Conservation (phyloP, 768 basidiomycete genomes). For the Pleurotus tuber-regium region DNA sequence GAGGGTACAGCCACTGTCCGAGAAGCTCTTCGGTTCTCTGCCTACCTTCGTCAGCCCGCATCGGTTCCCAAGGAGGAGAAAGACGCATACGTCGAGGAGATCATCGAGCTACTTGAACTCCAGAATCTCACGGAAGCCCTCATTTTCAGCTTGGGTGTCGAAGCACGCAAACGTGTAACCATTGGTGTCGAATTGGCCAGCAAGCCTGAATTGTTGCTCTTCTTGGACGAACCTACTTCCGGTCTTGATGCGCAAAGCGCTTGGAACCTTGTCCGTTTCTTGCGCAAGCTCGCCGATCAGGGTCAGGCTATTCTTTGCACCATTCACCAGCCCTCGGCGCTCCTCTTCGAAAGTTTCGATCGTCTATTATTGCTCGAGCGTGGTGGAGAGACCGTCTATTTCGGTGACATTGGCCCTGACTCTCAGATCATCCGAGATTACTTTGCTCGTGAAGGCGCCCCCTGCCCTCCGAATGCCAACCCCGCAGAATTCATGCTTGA, state of each 20-base stretch:
- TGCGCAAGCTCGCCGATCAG: slow-evolving; percentile 78
- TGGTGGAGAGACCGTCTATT: slow-evolving; percentile 93
- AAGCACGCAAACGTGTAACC: slow-evolving; percentile 81
- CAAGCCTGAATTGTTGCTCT: slow-evolving; percentile 76
- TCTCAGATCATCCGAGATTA: slow-evolving; percentile 69
- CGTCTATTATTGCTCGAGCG: slow-evolving; percentile 63
- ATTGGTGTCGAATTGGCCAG: slow-evolving; percentile 91
- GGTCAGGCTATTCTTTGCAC: slow-evolving; percentile 91
- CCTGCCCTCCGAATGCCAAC: slow-evolving; percentile 75
- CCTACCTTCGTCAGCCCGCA: slow-evolving; percentile 77
- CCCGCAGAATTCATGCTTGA: slow-evolving; percentile 80
- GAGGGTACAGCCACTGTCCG: slow-evolving; percentile 71
- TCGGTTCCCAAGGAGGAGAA: slow-evolving; percentile 69
- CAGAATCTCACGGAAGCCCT: slow-evolving; percentile 83
- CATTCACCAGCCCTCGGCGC: slow-evolving; percentile 84
- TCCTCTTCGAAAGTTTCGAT: slow-evolving; percentile 87
- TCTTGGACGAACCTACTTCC: slow-evolving; percentile 54
- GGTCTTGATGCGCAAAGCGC: slow-evolving; percentile 54
- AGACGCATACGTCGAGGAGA: slow-evolving; percentile 76
- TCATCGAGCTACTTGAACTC: slow-evolving; percentile 80
- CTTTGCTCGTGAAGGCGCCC: slow-evolving; percentile 71
- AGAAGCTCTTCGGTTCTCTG: slow-evolving; percentile 83
- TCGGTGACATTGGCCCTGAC: slow-evolving; percentile 81
- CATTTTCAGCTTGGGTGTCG: slow-evolving; percentile 65
- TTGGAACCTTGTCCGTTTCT: slow-evolving; percentile 80